These are phyloP conservation scores for Viola odorata DNA, from an alignment of 345 rosid genomes.

Conservation along the genomic window DNA sequence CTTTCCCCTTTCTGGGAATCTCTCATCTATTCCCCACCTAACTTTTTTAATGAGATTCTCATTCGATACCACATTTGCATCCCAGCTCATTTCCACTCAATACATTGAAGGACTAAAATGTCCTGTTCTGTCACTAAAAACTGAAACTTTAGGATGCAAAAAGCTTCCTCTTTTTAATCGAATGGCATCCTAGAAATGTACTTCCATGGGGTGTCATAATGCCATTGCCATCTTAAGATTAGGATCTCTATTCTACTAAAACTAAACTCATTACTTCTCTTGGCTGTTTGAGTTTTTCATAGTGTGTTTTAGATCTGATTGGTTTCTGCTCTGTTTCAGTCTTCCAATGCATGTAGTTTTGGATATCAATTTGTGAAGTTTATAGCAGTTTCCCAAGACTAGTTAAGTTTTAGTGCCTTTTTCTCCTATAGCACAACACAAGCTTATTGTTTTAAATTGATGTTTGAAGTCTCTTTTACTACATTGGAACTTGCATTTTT, in stretches of 20 bases:
- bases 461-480: neutral
- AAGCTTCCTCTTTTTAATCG: neutral
- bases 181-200: slow-evolving; percentile 13
- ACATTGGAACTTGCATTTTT: no score
- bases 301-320: neutral
- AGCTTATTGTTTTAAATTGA: neutral
- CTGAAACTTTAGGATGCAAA: neutral
- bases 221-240: slow-evolving; percentile 4
- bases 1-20: slow-evolving; percentile 13
- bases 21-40: slow-evolving; percentile 14
- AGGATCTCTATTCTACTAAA: neutral
- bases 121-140: slow-evolving; percentile 15
- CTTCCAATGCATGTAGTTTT: neutral
- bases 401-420: neutral
- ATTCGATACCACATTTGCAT: slow-evolving; percentile 35
- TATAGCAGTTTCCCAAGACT: neutral
- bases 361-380: neutral
- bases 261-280: neutral
- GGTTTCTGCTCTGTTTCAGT: neutral
- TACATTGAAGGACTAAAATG: slow-evolving; percentile 29
- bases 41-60: slow-evolving; percentile 33
- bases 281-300: neutral
- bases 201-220: slow-evolving; percentile 19
- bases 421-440: neutral
- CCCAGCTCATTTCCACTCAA: slow-evolving; percentile 44